Percentiles rank a stretch among this genome's conserved stretches.
phyloP scores from a whole-genome alignment of 1,284 basidiomycete species.

The Sporisorium graminicola region DNA sequence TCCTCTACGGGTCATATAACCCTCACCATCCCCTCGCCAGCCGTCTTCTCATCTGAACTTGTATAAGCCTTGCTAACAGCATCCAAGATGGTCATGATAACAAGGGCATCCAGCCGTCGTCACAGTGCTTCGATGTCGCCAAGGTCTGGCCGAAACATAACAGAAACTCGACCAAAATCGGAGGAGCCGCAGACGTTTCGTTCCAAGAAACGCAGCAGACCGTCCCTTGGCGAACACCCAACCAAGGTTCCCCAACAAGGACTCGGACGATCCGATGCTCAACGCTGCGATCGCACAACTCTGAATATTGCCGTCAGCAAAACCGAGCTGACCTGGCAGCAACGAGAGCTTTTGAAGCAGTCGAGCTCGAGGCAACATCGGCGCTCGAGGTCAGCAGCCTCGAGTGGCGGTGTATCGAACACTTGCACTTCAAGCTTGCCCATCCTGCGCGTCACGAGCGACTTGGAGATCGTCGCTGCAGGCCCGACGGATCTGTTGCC shows the following conservation, averaged over 20 bases:
- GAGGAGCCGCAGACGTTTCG: not conserved
- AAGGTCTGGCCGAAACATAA: not conserved
- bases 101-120: slow-evolving; percentile 13
- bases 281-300: not conserved
- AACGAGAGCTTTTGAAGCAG: slow-evolving; percentile 12
- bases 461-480: slow-evolving; percentile 7
- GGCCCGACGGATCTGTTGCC: not conserved
- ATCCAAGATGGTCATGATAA: slow-evolving; percentile 14
- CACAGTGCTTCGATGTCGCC: not conserved
- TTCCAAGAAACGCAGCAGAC: slow-evolving; percentile 4
- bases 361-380: not conserved
- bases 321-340: slow-evolving; percentile 27
- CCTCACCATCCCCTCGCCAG: no score
- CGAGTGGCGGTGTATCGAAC: not conserved
- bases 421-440: not conserved
- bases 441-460: slow-evolving; percentile 12
- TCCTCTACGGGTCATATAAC: no score
- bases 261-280: slow-evolving; percentile 6
- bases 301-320: not conserved
- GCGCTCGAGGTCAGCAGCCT: not conserved
- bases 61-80: not conserved
- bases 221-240: not conserved
- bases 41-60: not conserved
- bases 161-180: not conserved
- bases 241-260: not conserved